phyloP scores from a whole-genome alignment of 306 rosid genomes.

The Prunus mira region DNA sequence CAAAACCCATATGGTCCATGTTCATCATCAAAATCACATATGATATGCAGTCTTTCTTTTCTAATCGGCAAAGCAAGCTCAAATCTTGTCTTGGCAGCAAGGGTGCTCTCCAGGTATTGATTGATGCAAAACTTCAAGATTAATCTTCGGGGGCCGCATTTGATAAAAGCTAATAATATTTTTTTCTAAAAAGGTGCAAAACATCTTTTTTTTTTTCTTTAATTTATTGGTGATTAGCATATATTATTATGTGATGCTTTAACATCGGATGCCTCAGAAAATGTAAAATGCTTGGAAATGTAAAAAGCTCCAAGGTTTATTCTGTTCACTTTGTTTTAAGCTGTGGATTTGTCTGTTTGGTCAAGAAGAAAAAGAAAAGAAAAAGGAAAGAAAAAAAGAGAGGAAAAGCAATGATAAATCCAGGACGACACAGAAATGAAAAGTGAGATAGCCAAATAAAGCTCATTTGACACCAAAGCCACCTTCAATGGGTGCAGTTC shows the following conservation, averaged over 20 bases:
- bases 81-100: neutral
- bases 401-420: neutral
- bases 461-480: constrained; percentile 1
- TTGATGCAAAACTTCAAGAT: neutral
- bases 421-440: neutral
- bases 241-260: neutral
- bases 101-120: too few relatives aligned
- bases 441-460: neutral
- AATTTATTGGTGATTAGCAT: neutral
- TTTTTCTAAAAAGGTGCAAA: neutral
- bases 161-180: neutral
- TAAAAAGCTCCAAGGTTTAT: neutral
- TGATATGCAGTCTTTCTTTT: neutral
- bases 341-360: neutral
- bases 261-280: constrained; percentile 1
- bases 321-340: neutral
- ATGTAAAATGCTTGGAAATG: constrained; percentile 10
- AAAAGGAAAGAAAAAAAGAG: neutral
- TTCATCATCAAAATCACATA: neutral
- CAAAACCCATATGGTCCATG: neutral
- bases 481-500: neutral
- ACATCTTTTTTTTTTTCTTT: neutral
- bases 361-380: neutral
- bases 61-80: neutral
- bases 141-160: neutral